Evolutionary conservation across 2,329 filamentous ascomycete species (phyloP), one percentile per base, ranked within the genome.

Genomic region (Paramyrothecium roridum): DNA sequence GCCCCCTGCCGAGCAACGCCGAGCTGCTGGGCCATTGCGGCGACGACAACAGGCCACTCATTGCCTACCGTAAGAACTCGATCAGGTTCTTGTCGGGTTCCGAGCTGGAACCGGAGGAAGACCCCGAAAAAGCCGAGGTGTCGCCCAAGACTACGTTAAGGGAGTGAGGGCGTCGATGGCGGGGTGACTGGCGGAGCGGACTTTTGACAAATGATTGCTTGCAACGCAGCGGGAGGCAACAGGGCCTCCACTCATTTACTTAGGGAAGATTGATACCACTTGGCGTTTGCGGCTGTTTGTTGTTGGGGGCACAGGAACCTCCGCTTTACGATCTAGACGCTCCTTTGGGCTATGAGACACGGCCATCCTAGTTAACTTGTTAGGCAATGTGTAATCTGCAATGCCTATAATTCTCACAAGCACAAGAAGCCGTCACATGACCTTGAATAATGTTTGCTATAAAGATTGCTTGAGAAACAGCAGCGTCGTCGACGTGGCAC

Each of bases 1-100:
- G 66, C 21, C 58, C 61, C 12, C 53, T 75, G 2, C 66, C 68
- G 2, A 59, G 68, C 8, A 65, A 70, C 19, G 69, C 70, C 17
- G 64, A 71, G 43, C 57, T 79, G 1, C 54, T 79, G 3, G 75
- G 76, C 8, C 67, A 68, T 43, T 30, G 26, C 26, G 69, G 66
- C 11, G 63, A 65, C 1, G 58, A 69, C 40, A 69, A 70, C 21
- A 61, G 67, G 13, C 72, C 76, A 3, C 70, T 77, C 17, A 68
- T 77, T 12, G 66, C 73, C 6, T 77, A 74, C 56, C 65, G 67
- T 11, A 69, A 69, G 33, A 68, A 73, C 22, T 59, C 61, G 3
- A 58, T 76, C 33, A 66, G 67, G 3, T 70, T 74, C 47, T 57
- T 73, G 30, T 63, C 62, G 4, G 61, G 61, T 3, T 54, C 57